Percentiles rank a stretch among this genome's conserved stretches.
These are phyloP conservation scores for Microdochium bolleyi DNA, from an alignment of 2,329 filamentous ascomycete species.

Conservation along the genomic window DNA sequence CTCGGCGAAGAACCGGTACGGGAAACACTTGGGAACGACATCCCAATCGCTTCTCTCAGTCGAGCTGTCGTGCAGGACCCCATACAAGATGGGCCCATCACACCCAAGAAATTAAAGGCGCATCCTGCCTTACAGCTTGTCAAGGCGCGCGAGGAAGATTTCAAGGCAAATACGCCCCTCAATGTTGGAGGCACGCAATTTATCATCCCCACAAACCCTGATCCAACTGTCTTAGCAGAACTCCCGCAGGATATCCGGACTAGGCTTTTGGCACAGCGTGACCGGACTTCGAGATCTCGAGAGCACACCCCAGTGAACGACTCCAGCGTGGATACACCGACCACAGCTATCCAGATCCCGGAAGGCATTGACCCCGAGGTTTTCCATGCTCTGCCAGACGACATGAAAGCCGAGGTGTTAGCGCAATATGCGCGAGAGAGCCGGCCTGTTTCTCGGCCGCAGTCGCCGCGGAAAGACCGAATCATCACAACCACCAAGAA, in stretches of 20 bases:
- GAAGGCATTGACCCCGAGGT: constrained; percentile 81
- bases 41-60: constrained; percentile 17
- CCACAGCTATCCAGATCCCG: constrained; percentile 35
- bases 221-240: constrained; percentile 74
- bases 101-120: constrained; percentile 41
- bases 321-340: constrained; percentile 30
- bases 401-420: constrained; percentile 78
- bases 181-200: constrained; percentile 88
- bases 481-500: constrained; percentile 41
- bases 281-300: constrained; percentile 22
- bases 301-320: constrained; percentile 26
- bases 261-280: constrained; percentile 57
- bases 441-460: constrained; percentile 26
- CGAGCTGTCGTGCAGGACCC: constrained; percentile 34
- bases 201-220: constrained; percentile 75
- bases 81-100: constrained; percentile 46
- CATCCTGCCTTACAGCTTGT: constrained; percentile 47
- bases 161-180: constrained; percentile 56
- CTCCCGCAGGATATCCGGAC: constrained; percentile 76
- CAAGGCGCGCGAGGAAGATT: constrained; percentile 39
- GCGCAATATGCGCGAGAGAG: constrained; percentile 27
- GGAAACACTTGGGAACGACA: constrained; percentile 29
- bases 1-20: constrained; percentile 35
- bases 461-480: constrained; percentile 50
- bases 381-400: constrained; percentile 73